Base-by-base conservation (phyloP, 2,329 filamentous ascomycete species). In the Bimuria novae-zelandiae region DNA sequence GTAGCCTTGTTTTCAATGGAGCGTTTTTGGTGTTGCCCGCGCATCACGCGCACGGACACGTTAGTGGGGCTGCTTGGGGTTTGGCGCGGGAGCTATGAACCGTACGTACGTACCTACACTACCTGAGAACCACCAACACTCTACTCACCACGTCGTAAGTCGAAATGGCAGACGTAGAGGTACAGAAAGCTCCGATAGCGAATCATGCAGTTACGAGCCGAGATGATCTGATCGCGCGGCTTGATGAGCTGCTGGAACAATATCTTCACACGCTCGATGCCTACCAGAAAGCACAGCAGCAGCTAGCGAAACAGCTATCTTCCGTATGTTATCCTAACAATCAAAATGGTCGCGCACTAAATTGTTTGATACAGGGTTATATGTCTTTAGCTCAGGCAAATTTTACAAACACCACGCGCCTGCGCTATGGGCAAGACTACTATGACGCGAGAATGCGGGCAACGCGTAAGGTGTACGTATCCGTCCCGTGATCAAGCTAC, bases 371-470 rank as follows among this genome's bases (percentile, higher is more conserved):
- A 7, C 40, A 79, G 76, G 78, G 76, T 6, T 80, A 73, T 56
- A 64, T 81, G 25, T 73, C 76, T 59, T 78, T 92, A 35, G 87
- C 89, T n/a, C 83, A 89, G 52, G 89, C 89, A 56, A 91, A 92
- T 74, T 92, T 90, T 73, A 77, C 83, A 23, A 84, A 83, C n/a
- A 79, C 84, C 66, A 77, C 83, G 11, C 82, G 86, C 27, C 70
- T 84, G 56, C 79, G 84, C 36, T 92, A 88, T 68, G 89, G 88
- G 3, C 81, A 79, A 57, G 86, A 90, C 62, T 82, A 84, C 65
- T 93, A 89, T 68, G 88, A 92, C 70, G 82, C 85, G 59, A 82
- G 89, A 41, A 90, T 90, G 85, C 84, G 85, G 67, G 87, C 88
- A 3, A 73, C 72, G 19, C 75, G 82, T 47, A 71, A 73, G 49